Percentiles rank a stretch among this genome's conserved stretches.
Conservation (phyloP, 768 basidiomycete genomes). For the Russula sp. region DNA sequence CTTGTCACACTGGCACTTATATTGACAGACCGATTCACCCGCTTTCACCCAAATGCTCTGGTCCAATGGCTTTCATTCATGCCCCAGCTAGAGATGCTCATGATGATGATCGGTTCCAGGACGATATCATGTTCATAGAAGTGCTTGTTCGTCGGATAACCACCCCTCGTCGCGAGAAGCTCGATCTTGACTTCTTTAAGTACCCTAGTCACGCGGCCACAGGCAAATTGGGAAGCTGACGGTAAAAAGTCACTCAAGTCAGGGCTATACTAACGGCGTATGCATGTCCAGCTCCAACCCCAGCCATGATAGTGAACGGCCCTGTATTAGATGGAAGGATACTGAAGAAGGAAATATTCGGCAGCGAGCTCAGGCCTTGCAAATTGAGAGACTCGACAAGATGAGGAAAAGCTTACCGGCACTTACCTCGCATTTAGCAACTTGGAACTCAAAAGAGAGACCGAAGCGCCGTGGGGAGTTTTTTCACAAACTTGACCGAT, state of each 20-base stretch:
- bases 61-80: not conserved
- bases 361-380: constrained; percentile 58
- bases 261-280: constrained; percentile 34
- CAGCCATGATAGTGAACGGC: constrained; percentile 50
- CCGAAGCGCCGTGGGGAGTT: too few relatives aligned
- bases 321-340: constrained; percentile 60
- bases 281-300: constrained; percentile 37
- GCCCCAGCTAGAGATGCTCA: not conserved
- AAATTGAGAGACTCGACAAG: constrained; percentile 63
- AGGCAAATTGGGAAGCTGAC: too few relatives aligned
- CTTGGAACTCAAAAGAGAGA: not conserved
- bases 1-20: not conserved
- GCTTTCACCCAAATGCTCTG: not conserved
- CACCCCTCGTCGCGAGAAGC: too few relatives aligned
- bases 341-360: constrained; percentile 53
- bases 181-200: too few relatives aligned
- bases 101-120: too few relatives aligned
- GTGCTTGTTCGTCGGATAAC: too few relatives aligned
- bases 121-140: too few relatives aligned
- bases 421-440: constrained; percentile 29
- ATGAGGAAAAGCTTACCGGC: constrained; percentile 75
- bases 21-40: not conserved
- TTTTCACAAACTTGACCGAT: constrained; percentile 35
- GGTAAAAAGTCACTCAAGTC: too few relatives aligned
- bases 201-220: too few relatives aligned